A percentile compares a stretch with the other conserved stretches of the same genome.
Evolutionary conservation across 257 asterid genomes (phyloP).

Genomic region (Capsicum pubescens): DNA sequence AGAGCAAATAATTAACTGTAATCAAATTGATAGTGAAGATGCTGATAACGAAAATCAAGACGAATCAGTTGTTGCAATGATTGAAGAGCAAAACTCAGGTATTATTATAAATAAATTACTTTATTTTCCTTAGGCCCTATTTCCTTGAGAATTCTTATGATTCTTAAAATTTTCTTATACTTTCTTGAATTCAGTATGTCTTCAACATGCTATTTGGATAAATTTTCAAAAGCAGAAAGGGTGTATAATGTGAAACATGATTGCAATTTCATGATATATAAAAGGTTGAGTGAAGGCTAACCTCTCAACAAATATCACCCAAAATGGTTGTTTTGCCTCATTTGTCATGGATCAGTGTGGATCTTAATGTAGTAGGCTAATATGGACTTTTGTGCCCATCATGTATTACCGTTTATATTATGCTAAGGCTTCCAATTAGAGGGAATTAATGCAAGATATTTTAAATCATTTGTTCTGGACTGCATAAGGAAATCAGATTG

Average conservation of each 20-base stretch:
- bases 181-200: background rate
- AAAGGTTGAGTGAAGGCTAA: background rate
- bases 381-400: background rate
- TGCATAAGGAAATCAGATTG: background rate
- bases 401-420: background rate
- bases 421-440: slow-evolving; percentile 5
- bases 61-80: slow-evolving; percentile 34
- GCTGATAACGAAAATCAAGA: slow-evolving; percentile 34
- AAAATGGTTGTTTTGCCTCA: background rate
- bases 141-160: background rate
- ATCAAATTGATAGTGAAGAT: slow-evolving; percentile 33
- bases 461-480: background rate
- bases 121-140: background rate
- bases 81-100: slow-evolving; percentile 35
- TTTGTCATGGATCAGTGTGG: background rate
- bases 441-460: background rate
- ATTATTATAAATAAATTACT: background rate
- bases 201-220: background rate
- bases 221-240: background rate
- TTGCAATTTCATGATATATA: background rate
- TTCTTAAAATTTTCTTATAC: background rate
- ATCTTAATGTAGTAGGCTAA: background rate
- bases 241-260: background rate
- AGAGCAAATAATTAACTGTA: slow-evolving; percentile 27
- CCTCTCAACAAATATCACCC: background rate